Evolutionary conservation across 2,329 filamentous ascomycete species (phyloP).

Genomic region (Nannizziopsis arthrosporioides): DNA sequence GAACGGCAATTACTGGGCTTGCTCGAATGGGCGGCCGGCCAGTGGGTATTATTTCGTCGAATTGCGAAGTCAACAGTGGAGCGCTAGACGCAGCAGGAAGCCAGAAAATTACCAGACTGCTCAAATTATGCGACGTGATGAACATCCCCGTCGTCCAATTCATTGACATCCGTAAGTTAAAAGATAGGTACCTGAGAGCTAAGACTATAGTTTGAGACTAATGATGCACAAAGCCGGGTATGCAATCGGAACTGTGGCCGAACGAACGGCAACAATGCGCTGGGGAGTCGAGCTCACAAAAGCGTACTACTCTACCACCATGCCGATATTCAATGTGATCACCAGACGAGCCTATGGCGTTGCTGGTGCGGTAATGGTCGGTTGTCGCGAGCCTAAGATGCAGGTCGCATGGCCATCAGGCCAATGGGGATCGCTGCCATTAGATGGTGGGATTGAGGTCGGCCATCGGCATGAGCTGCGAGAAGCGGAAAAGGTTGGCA

Average conservation of each 20-base stretch:
- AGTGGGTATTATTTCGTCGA: slow-evolving; percentile 48
- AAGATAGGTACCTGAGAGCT: not conserved
- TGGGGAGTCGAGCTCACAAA: slow-evolving; percentile 51
- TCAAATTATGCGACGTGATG: slow-evolving; percentile 55
- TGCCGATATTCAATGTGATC: slow-evolving; percentile 52
- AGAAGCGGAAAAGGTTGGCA: slow-evolving; percentile 42
- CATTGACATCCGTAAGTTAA: slow-evolving; percentile 44
- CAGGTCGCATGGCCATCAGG: slow-evolving; percentile 54
- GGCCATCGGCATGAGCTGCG: slow-evolving; percentile 50
- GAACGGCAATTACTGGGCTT: slow-evolving; percentile 49
- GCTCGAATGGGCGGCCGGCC: slow-evolving; percentile 47
- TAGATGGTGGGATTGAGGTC: slow-evolving; percentile 55
- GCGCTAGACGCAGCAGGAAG: slow-evolving; percentile 50
- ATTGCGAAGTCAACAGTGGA: slow-evolving; percentile 51
- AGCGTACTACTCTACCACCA: slow-evolving; percentile 52
- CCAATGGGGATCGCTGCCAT: slow-evolving; percentile 50
- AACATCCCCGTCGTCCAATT: slow-evolving; percentile 54
- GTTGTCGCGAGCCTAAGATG: slow-evolving; percentile 49
- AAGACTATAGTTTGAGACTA: slow-evolving; percentile 9
- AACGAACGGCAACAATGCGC: slow-evolving; percentile 53
- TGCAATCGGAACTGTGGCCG: slow-evolving; percentile 52
- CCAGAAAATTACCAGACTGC: slow-evolving; percentile 49
- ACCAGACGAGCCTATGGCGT: slow-evolving; percentile 52
- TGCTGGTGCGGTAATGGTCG: slow-evolving; percentile 53
- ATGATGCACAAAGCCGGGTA: slow-evolving; percentile 38